These are phyloP conservation scores for Tieghemostelium lacteum DNA, from an alignment of 78 protist genomes.

Conservation along the genomic window DNA sequence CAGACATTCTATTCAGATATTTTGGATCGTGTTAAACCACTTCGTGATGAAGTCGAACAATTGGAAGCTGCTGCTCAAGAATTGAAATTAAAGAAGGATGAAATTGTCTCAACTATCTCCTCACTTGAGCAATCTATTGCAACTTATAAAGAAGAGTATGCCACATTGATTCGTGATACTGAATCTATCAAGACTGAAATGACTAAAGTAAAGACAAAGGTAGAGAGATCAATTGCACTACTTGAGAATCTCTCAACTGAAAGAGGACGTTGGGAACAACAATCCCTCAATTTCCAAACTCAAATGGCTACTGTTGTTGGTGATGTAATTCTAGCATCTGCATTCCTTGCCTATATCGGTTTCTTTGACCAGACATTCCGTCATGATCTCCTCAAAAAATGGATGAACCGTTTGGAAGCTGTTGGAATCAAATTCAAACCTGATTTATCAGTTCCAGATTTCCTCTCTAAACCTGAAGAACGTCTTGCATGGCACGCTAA, in stretches of 20 bases:
- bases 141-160: constrained; percentile 89
- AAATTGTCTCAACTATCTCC: constrained; percentile 53
- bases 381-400: constrained; percentile 68
- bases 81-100: constrained; percentile 76
- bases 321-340: constrained; percentile 92
- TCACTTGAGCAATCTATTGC: constrained; percentile 76
- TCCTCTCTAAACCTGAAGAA: constrained; percentile 88
- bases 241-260: constrained; percentile 87
- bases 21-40: constrained; percentile 90
- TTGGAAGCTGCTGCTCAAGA: constrained; percentile 79
- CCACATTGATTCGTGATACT: constrained; percentile 86
- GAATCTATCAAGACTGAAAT: constrained; percentile 85
- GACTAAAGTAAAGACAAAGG: constrained; percentile 81
- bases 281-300: constrained; percentile 63
- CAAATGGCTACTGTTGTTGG: constrained; percentile 94
- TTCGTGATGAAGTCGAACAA: constrained; percentile 85
- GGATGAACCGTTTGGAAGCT: constrained; percentile 82
- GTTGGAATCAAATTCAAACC: constrained; percentile 45
- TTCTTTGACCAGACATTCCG: constrained; percentile 88
- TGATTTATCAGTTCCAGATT: constrained; percentile 88
- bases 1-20: constrained; percentile 90
- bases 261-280: constrained; percentile 92
- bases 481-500: constrained; percentile 85
- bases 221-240: constrained; percentile 87
- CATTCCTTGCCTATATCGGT: constrained; percentile 96